Base-by-base conservation (phyloP, 192 early-diverging fungal species). In the Glomus cerebriforme region DNA sequence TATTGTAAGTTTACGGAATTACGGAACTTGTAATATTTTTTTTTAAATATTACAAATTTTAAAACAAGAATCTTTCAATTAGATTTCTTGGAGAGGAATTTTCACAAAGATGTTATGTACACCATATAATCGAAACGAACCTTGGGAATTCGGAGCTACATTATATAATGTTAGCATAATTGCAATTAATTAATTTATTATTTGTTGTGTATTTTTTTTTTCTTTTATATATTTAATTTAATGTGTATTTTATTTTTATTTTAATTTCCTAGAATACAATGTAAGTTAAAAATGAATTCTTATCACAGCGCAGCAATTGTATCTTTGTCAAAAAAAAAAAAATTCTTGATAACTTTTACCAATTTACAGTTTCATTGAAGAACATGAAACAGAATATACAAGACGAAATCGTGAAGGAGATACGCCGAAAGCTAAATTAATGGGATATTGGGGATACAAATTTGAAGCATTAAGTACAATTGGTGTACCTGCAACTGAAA, bases 371-470 rank as follows among this genome's bases (percentile, higher is more conserved):
- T 97, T 92, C 78, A 88, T 97, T 3, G 92, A 95, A 75, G 93
- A 97, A 65, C 87, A 93, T 34, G 78, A 85, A 45, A 88, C 87
- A 27, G 70, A 77, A 13, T 83, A 86, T 15, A 85, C 82, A 19
- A 77, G 84, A 8, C 73, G 73, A 7, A 72, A 80, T 6, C 81
- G 87, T n/a, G 74, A 45, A 13, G 87, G 86, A 35, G 58, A 72
- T 17, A 81, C 83, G 9, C 88, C 89, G 12, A 58, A 86, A 54
- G 89, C 94, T 74, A 88, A 90, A 63, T 79, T 92, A 34, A 89
- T 95, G 90, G 91, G 83, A 47, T 98, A 96, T 78, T 93, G 92
- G 87, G 96, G 97, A 1, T 98, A 99, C 85, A 89, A 88, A 74
- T 98, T 97, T 80, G 97, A 99, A 81, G 88, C 87, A 2, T 85